phyloP scores from a whole-genome alignment of 768 basidiomycete genomes.

The Epithele typhae region DNA sequence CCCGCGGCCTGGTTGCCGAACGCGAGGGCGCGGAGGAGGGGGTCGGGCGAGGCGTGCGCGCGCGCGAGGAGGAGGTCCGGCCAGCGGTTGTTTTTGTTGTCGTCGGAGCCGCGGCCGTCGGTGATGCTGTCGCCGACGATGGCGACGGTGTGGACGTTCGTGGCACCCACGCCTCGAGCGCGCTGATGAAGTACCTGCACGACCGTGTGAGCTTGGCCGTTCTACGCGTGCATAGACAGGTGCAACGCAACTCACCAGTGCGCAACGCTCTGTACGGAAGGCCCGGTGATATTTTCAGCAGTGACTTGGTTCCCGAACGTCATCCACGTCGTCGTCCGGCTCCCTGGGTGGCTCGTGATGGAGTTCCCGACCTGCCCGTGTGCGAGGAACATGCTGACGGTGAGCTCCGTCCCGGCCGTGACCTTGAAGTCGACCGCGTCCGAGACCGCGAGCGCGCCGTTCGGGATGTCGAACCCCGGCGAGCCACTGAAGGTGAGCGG shows the following conservation, averaged over 20 bases:
- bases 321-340: slow-evolving; percentile 40
- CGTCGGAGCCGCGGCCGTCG: slow-evolving; percentile 44
- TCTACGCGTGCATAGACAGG: not conserved
- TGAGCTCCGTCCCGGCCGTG: slow-evolving; percentile 34
- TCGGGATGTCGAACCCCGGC: slow-evolving; percentile 36
- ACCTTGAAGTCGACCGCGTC: slow-evolving; percentile 41
- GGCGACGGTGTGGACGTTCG: slow-evolving; percentile 28
- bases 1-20: slow-evolving; percentile 49
- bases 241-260: slow-evolving; percentile 30
- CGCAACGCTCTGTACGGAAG: slow-evolving; percentile 27
- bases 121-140: slow-evolving; percentile 53
- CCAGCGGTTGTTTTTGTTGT: slow-evolving; percentile 46
- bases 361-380: slow-evolving; percentile 36
- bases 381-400: slow-evolving; percentile 38
- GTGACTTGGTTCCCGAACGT: slow-evolving; percentile 34
- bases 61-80: slow-evolving; percentile 43
- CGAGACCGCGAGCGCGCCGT: slow-evolving; percentile 41
- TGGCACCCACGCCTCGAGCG: slow-evolving; percentile 38
- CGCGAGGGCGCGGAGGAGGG: slow-evolving; percentile 31
- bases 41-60: slow-evolving; percentile 30
- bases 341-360: slow-evolving; percentile 47
- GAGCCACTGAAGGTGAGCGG: slow-evolving; percentile 42
- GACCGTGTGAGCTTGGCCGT: not conserved
- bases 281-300: slow-evolving; percentile 33
- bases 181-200: slow-evolving; percentile 40